A percentile compares a stretch with the other conserved stretches of the same genome.
Conservation (phyloP, 2,329 filamentous ascomycete genomes). For the Stemphylium beticola region DNA sequence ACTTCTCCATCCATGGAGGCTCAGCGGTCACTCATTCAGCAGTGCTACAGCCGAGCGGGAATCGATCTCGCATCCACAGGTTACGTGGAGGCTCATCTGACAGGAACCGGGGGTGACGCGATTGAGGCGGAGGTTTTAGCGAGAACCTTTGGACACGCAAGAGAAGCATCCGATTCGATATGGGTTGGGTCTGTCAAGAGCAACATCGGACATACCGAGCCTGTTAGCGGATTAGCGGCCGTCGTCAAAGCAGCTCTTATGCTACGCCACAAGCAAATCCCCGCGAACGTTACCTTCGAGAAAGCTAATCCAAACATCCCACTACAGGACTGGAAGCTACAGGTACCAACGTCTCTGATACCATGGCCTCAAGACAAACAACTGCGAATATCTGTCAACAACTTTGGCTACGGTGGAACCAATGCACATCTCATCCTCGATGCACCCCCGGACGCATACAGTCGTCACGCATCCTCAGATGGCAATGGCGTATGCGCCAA, state of each 20-base stretch:
- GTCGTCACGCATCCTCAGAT: not conserved
- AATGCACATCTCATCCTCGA: slow-evolving; percentile 36
- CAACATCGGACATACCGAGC: slow-evolving; percentile 48
- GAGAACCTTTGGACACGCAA: not conserved
- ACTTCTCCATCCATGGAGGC: slow-evolving; percentile 2
- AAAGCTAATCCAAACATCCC: slow-evolving; percentile 8
- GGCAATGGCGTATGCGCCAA: not conserved
- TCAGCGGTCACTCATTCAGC: not conserved
- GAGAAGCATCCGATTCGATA: not conserved
- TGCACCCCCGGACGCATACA: slow-evolving; percentile 7
- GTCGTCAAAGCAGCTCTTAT: slow-evolving; percentile 47
- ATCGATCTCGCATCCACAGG: slow-evolving; percentile 7
- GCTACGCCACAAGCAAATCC: slow-evolving; percentile 27
- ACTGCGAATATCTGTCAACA: slow-evolving; percentile 14
- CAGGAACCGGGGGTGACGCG: slow-evolving; percentile 57
- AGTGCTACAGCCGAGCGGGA: slow-evolving; percentile 1
- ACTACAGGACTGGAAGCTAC: not conserved
- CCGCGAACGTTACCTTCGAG: slow-evolving; percentile 12
- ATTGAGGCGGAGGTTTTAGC: slow-evolving; percentile 15
- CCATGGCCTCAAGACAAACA: slow-evolving; percentile 2
- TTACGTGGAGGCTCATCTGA: slow-evolving; percentile 44
- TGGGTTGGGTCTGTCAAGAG: slow-evolving; percentile 40
- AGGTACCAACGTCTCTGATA: slow-evolving; percentile 4
- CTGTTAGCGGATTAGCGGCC: slow-evolving; percentile 37
- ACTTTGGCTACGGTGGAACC: slow-evolving; percentile 26